Percentiles rank a stretch among this genome's conserved stretches.
Conservation (phyloP, 257 asterid genomes). For the Dorcoceras hygrometricum region DNA sequence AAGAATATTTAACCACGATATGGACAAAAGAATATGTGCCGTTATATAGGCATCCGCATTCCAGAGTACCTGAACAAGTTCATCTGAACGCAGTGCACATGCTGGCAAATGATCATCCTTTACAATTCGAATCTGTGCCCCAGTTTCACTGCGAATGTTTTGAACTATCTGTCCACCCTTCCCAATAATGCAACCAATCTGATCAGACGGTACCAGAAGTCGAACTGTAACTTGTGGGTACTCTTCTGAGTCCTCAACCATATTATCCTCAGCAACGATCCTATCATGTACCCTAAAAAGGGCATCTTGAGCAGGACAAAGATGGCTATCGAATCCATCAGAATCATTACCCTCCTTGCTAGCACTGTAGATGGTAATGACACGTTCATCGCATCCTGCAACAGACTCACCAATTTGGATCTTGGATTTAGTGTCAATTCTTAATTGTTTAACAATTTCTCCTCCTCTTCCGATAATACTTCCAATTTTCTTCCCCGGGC, state of each 20-base stretch:
- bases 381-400: constrained; percentile 79
- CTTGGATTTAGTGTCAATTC: constrained; percentile 83
- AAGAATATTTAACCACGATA: not conserved
- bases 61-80: constrained; percentile 77
- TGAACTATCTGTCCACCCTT: constrained; percentile 96
- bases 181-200: constrained; percentile 90
- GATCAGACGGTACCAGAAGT: constrained; percentile 89
- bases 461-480: constrained; percentile 96
- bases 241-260: constrained; percentile 63
- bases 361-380: constrained; percentile 70
- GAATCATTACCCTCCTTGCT: constrained; percentile 74
- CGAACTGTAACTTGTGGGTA: constrained; percentile 56
- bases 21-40: not conserved
- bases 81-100: constrained; percentile 86
- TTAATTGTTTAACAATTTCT: constrained; percentile 89
- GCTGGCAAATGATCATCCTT: constrained; percentile 86
- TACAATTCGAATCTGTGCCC: constrained; percentile 85
- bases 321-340: constrained; percentile 49
- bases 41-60: constrained; percentile 7
- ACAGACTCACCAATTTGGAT: constrained; percentile 91
- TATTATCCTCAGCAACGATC: constrained; percentile 59
- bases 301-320: constrained; percentile 92
- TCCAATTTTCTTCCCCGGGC: constrained; percentile 83
- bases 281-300: constrained; percentile 87
- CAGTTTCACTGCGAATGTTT: constrained; percentile 72